A percentile compares a stretch with the other conserved stretches of the same genome.
phyloP scores from a whole-genome alignment of 2,329 filamentous ascomycete species.

The Xylariaceae sp. region DNA sequence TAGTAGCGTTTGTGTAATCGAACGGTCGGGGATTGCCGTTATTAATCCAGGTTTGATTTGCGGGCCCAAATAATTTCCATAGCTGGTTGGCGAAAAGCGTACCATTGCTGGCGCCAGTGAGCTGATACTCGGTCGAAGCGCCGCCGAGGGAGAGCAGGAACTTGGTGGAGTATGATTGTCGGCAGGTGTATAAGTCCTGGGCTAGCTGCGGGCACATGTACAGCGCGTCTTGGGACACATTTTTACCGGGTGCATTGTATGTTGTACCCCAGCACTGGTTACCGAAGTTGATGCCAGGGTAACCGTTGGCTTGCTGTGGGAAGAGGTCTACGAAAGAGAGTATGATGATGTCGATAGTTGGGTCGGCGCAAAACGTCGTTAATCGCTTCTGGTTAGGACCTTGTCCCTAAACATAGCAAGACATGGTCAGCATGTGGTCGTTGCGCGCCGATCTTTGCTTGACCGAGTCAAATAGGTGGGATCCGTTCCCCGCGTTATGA shows the following conservation, averaged over 20 bases:
- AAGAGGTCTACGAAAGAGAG: constrained; percentile 39
- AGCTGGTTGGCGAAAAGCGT: constrained; percentile 34
- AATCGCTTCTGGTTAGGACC: constrained; percentile 34
- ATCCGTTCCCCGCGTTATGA: background rate
- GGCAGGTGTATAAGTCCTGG: constrained; percentile 37
- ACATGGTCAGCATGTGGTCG: background rate
- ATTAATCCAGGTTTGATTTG: constrained; percentile 29
- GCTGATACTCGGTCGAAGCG: constrained; percentile 32
- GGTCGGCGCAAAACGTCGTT: constrained; percentile 33
- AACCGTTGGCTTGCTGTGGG: constrained; percentile 37
- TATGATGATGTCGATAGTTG: constrained; percentile 38
- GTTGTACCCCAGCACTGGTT: constrained; percentile 34
- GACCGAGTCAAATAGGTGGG: background rate
- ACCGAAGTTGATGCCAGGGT: constrained; percentile 36
- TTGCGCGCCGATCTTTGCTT: background rate
- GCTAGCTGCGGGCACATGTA: constrained; percentile 26
- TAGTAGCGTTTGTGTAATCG: constrained; percentile 22
- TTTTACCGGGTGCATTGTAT: constrained; percentile 26
- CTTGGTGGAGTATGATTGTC: constrained; percentile 36
- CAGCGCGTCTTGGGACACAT: background rate
- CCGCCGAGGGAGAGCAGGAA: constrained; percentile 41
- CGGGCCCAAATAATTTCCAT: constrained; percentile 40
- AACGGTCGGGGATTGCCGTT: constrained; percentile 27
- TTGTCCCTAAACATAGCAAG: too few species aligned
- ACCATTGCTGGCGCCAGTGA: constrained; percentile 35